Conservation (phyloP, 192 early-diverging fungal genomes). For the Backusella australiensis region DNA sequence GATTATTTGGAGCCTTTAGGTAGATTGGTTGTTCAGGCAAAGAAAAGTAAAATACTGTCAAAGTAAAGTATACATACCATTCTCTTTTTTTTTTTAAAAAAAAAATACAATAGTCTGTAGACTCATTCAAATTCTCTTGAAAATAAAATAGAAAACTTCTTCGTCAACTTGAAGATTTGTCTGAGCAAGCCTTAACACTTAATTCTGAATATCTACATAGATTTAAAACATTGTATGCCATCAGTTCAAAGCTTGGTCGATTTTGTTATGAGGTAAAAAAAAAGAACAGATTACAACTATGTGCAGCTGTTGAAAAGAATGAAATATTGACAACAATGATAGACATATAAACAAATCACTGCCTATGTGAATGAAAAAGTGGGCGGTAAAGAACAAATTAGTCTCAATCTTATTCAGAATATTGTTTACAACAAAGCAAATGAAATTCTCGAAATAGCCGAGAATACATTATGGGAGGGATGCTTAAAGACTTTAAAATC, state of each 20-base stretch:
- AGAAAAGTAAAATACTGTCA: conserved; percentile 56
- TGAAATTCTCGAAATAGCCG: conserved; percentile 51
- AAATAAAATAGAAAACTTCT: conserved; percentile 55
- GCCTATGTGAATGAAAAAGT: conserved; percentile 45
- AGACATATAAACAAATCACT: conserved; percentile 38
- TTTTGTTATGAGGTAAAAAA: conserved; percentile 45
- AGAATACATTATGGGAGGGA: conserved; percentile 60
- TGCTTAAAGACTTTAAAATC: conserved; percentile 50
- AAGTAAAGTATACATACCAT: conserved; percentile 30
- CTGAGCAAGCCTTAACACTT: conserved; percentile 42
- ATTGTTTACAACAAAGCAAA: conserved; percentile 59
- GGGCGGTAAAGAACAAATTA: conserved; percentile 41
- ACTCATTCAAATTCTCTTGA: background rate
- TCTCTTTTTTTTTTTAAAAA: no score
- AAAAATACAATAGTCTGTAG: background rate
- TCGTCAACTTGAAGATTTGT: conserved; percentile 62
- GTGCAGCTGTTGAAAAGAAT: background rate
- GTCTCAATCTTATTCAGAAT: conserved; percentile 47
- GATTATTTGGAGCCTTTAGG: conserved; percentile 47
- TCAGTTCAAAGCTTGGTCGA: conserved; percentile 46
- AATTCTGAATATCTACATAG: conserved; percentile 45
- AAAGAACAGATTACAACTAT: background rate
- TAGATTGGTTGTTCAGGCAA: conserved; percentile 40
- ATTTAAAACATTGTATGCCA: conserved; percentile 44
- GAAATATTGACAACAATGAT: background rate